Evolutionary conservation across 495 filamentous ascomycete species (phyloP), one percentile per base, ranked within the genome.

Genomic region (Chaetomium cochliodes): DNA sequence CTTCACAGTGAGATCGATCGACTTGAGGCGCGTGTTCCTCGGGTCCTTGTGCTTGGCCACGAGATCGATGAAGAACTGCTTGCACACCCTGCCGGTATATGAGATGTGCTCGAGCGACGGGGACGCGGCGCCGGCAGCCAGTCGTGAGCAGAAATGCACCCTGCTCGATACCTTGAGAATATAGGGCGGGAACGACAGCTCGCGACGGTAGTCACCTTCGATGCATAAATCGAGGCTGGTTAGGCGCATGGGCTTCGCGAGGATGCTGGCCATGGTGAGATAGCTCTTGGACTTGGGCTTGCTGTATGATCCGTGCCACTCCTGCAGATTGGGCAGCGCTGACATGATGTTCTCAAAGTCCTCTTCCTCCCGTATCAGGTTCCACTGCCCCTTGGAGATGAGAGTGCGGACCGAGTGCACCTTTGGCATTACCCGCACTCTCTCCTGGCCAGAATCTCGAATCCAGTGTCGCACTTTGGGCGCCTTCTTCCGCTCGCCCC

Each of bases 361-460:
- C n/a, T 81, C 78, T 15, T 81, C 72, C n/a, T 84, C 78, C 54
- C 88, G 81, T 70, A 90, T 87, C 37, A 91, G 80, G 67, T 90
- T 91, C 89, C 89, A 91, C 60, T 89, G 84, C 6, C 88, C 88
- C 67, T 87, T 88, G 76, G 87, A 85, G 57, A 90, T 83, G 42
- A 91, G 81, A 0, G 86, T 89, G 58, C 80, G 78, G 53, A 85
- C 72, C 5, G 75, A 76, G 9, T 67, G 58, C 11, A 73, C 67
- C 44, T 69, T 62, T 56, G 74, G 65, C 74, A 75, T 69, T 37
- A 63, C 58, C 67, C 74, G 58, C 50, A 61, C 26, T 41, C 62
- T 61, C 54, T 49, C 59, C 22, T 62, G 54, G n/a, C 65, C 63
- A 15, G 66, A 46, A 22, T 76, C 71, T 26, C 73, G 72, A 50